These are phyloP conservation scores for Euphorbia pulcherrima DNA, from an alignment of 345 rosid species.

Conservation along the genomic window DNA sequence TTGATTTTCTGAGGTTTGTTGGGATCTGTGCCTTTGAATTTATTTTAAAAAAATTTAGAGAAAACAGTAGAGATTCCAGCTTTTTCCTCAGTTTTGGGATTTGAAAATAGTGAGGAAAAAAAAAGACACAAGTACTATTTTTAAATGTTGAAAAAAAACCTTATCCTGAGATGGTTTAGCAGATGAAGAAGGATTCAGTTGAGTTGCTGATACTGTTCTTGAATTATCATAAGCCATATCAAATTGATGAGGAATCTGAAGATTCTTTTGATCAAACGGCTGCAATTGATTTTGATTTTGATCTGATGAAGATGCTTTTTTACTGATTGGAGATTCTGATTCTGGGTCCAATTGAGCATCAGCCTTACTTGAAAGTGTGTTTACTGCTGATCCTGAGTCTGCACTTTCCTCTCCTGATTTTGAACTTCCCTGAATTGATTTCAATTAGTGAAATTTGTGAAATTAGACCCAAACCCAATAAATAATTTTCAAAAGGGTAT, in stretches of 20 bases:
- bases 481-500: conserved; percentile 10
- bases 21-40: conserved; percentile 48
- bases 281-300: conserved; percentile 32
- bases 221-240: conserved; percentile 49
- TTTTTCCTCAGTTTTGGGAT: conserved; percentile 43
- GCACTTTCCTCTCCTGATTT: conserved; percentile 76
- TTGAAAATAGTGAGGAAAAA: conserved; percentile 16
- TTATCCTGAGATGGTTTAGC: conserved; percentile 64
- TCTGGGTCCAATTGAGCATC: conserved; percentile 65
- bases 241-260: conserved; percentile 27
- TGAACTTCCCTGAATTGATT: conserved; percentile 61
- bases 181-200: conserved; percentile 45
- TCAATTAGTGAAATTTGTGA: neutral
- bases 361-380: conserved; percentile 63
- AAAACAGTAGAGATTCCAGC: conserved; percentile 32
- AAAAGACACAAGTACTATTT: too few species aligned
- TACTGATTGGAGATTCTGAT: conserved; percentile 83
- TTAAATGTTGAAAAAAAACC: conserved; percentile 51
- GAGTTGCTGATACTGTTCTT: conserved; percentile 37
- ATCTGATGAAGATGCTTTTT: conserved; percentile 44
- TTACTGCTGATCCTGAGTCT: conserved; percentile 83
- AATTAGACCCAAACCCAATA: conserved; percentile 18
- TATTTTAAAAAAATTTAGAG: conserved; percentile 31
- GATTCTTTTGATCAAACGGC: conserved; percentile 37
- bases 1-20: conserved; percentile 40